phyloP scores from a whole-genome alignment of 1,284 basidiomycete genomes.

The Trametes versicolor region DNA sequence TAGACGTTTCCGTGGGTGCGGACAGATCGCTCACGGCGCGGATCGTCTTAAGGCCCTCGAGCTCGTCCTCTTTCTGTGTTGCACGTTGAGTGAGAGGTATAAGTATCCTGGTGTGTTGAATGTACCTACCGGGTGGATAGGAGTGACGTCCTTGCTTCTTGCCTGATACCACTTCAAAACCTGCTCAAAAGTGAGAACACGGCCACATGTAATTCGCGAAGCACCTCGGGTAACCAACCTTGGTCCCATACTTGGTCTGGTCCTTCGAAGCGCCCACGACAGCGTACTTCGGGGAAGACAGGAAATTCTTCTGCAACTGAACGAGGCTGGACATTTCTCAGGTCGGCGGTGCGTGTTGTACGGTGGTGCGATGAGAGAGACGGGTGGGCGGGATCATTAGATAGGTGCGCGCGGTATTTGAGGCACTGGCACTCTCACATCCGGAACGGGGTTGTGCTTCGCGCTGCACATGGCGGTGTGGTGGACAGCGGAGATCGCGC shows the following conservation, averaged over 20 bases:
- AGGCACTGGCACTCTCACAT: constrained; percentile 30
- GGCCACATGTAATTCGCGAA: background rate
- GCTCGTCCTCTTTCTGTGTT: constrained; percentile 66
- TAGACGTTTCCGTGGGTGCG: constrained; percentile 72
- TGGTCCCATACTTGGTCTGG: constrained; percentile 78
- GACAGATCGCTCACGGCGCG: constrained; percentile 66
- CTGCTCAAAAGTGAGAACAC: constrained; percentile 46
- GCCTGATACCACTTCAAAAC: constrained; percentile 80
- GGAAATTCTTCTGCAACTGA: constrained; percentile 64
- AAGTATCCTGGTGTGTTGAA: background rate
- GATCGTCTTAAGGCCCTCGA: constrained; percentile 70
- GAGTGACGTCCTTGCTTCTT: constrained; percentile 70
- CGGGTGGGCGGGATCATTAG: constrained; percentile 6
- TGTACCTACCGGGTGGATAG: constrained; percentile 68
- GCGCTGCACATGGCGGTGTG: constrained; percentile 21
- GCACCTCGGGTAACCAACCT: constrained; percentile 53
- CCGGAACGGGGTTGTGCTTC: constrained; percentile 27
- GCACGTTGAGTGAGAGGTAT: constrained; percentile 10
- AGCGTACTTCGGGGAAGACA: constrained; percentile 70
- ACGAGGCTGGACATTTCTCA: constrained; percentile 37
- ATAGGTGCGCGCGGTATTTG: constrained; percentile 25
- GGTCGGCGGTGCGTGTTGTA: background rate
- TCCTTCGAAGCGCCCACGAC: constrained; percentile 86
- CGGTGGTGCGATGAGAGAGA: constrained; percentile 6
- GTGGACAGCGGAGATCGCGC: constrained; percentile 29